Base-by-base conservation (phyloP, 1,284 basidiomycete species). In the Leccinum angustisporum region DNA sequence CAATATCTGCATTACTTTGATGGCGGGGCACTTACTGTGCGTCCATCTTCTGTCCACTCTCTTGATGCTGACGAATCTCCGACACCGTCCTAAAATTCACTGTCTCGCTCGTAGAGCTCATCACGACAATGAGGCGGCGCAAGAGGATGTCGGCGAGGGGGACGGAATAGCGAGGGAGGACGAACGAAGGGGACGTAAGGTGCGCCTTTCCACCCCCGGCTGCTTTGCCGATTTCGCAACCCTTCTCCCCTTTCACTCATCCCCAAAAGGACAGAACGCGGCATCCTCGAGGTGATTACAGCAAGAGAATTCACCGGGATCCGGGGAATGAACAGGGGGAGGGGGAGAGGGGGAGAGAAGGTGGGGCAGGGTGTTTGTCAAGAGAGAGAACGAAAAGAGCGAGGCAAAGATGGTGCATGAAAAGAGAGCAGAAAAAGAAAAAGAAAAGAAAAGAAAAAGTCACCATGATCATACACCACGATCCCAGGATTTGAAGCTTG, bases 141-240 rank as follows among this genome's bases (percentile, higher is more conserved):
- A 31, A 56, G 83, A 83, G 31, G 83, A 83, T 5, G 72, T 76
- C 7, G 83, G 83, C 25, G 79, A 78, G 2, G 86, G 78, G 0
- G 91, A 92, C 69, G 81, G 76, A 54, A 77, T 77, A 40, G 77
- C 83, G 5, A 72, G 77, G 33, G 83, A 86, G 16, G 88, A 91
- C 67, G 89, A 91, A 55, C 82, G 76, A 67, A 78, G 73, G 59
- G 80, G 75, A 51, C 81, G 80, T 66, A 87, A 84, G 79, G 90
- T 86, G 66, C 46, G 1, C n/a, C 7, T 25, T 25, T 14, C 36
- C 46, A 16, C 43, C 36, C 10, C 3, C 34, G 4, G 16, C 58
- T 14, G 5, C 25, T 34, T 25, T 46, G 14, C 56, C 58, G 33
- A 33, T 33, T 46, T 40, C 14, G 36, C 50, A 25, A 59, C 30